phyloP scores from a whole-genome alignment of 208 protist genomes.

The Trypanosomatidae sp. region DNA sequence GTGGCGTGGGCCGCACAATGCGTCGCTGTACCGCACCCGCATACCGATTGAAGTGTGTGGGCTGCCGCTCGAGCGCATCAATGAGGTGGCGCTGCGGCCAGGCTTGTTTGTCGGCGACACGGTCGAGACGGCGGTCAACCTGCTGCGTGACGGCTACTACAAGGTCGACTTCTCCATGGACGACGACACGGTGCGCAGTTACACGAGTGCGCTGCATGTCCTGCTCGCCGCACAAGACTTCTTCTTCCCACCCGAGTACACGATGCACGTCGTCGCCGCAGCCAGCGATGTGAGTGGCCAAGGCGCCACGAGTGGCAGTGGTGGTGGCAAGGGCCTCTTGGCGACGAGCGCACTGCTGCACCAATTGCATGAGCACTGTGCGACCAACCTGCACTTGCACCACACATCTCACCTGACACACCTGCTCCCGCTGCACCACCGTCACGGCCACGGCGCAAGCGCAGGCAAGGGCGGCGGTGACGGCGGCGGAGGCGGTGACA shows the following conservation, averaged over 20 bases:
- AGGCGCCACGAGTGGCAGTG: no score
- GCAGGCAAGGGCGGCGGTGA: no score
- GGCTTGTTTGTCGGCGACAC: slow-evolving; percentile 68
- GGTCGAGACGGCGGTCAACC: slow-evolving; percentile 65
- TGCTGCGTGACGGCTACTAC: slow-evolving; percentile 74
- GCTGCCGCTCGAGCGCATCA: slow-evolving; percentile 34
- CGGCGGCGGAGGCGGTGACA: no score
- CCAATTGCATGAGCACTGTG: no score
- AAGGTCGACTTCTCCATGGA: slow-evolving; percentile 76
- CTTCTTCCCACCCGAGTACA: slow-evolving; percentile 40
- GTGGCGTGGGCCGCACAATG: slow-evolving; percentile 63
- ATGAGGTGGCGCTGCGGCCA: slow-evolving; percentile 46
- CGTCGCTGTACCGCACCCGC: slow-evolving; percentile 70
- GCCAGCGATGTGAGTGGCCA: no score
- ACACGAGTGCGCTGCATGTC: slow-evolving; percentile 40
- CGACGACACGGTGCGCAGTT: slow-evolving; percentile 44
- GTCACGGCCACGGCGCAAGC: no score
- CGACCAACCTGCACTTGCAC: no score
- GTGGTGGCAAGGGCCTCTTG: no score
- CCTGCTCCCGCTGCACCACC: no score
- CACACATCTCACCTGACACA: no score
- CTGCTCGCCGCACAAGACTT: slow-evolving; percentile 42
- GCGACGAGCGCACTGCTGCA: no score
- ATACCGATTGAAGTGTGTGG: slow-evolving; percentile 79
- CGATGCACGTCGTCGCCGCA: no score